A percentile compares a stretch with the other conserved stretches of the same genome.
Conservation (phyloP, 352 stramenopile species). For the Phytophthora kernoviae region DNA sequence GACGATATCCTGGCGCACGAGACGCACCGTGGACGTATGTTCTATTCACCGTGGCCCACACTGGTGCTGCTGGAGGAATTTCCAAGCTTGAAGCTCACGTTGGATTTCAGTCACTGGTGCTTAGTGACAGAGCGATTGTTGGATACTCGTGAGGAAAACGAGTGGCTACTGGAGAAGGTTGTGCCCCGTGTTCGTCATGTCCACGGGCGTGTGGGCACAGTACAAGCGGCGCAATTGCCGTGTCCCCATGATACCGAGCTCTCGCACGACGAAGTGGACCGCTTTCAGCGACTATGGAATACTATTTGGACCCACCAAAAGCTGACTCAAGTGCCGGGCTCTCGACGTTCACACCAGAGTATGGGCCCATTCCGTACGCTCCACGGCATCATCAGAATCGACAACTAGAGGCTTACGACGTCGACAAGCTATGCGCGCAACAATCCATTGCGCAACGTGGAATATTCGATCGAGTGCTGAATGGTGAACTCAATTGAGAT, state of each 20-base stretch:
- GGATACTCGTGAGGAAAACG: constrained; percentile 47
- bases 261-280: constrained; percentile 35
- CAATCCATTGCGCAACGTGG: constrained; percentile 40
- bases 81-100: constrained; percentile 63
- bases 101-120: constrained; percentile 76
- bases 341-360: constrained; percentile 75
- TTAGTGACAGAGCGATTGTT: constrained; percentile 63
- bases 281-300: constrained; percentile 64
- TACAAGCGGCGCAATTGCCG: constrained; percentile 56
- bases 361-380: constrained; percentile 71
- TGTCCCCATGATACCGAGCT: constrained; percentile 36
- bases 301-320: constrained; percentile 49
- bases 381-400: constrained; percentile 32
- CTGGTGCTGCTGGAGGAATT: constrained; percentile 63
- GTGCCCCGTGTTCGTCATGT: constrained; percentile 65
- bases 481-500: too few species aligned
- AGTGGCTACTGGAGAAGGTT: constrained; percentile 55
- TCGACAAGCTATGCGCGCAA: constrained; percentile 53
- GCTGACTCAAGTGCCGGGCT: constrained; percentile 5
- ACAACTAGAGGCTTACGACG: constrained; percentile 49
- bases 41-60: constrained; percentile 77
- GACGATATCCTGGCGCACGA: constrained; percentile 53
- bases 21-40: constrained; percentile 68
- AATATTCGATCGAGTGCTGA: constrained; percentile 26
- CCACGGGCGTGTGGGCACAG: constrained; percentile 61